Conservation (phyloP, 2,329 filamentous ascomycete species). For the Ceratocystis papillata region DNA sequence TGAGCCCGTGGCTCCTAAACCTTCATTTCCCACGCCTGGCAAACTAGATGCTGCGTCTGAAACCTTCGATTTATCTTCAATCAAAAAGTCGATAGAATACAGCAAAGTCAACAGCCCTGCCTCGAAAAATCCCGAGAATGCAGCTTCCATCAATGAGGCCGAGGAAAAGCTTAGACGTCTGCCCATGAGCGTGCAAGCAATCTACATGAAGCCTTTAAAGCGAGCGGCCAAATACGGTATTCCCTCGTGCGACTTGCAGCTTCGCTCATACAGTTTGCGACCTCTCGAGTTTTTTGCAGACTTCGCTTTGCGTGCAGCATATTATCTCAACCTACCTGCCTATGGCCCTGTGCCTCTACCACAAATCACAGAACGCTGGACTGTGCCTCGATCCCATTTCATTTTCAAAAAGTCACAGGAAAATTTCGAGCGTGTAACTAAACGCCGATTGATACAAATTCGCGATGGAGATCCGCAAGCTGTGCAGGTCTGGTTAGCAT, state of each 20-base stretch:
- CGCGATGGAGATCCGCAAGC: slow-evolving; percentile 81
- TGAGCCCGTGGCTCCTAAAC: slow-evolving; percentile 7
- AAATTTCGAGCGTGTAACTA: slow-evolving; percentile 88
- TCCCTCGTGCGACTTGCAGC: slow-evolving; percentile 78
- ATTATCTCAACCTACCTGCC: slow-evolving; percentile 80
- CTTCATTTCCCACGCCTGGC: background rate
- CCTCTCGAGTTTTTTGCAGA: slow-evolving; percentile 92
- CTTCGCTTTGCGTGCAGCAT: slow-evolving; percentile 87
- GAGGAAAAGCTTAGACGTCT: slow-evolving; percentile 20
- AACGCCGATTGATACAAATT: slow-evolving; percentile 80
- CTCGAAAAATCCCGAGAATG: slow-evolving; percentile 22
- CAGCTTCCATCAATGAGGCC: slow-evolving; percentile 18
- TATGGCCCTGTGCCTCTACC: slow-evolving; percentile 79
- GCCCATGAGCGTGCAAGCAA: slow-evolving; percentile 54
- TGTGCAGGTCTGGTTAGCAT: slow-evolving; percentile 86
- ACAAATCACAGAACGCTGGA: slow-evolving; percentile 84
- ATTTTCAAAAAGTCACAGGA: slow-evolving; percentile 96
- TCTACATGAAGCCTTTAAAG: slow-evolving; percentile 76
- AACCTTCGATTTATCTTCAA: background rate
- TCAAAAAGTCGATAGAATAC: slow-evolving; percentile 4
- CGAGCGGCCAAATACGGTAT: slow-evolving; percentile 63
- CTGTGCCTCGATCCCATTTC: slow-evolving; percentile 77
- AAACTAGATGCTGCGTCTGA: slow-evolving; percentile 3
- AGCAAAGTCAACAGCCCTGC: slow-evolving; percentile 24
- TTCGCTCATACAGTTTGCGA: slow-evolving; percentile 80